Percentiles rank a stretch among this genome's conserved stretches.
Evolutionary conservation across 2,329 filamentous ascomycete species (phyloP).

Genomic region (Neurospora sp.): DNA sequence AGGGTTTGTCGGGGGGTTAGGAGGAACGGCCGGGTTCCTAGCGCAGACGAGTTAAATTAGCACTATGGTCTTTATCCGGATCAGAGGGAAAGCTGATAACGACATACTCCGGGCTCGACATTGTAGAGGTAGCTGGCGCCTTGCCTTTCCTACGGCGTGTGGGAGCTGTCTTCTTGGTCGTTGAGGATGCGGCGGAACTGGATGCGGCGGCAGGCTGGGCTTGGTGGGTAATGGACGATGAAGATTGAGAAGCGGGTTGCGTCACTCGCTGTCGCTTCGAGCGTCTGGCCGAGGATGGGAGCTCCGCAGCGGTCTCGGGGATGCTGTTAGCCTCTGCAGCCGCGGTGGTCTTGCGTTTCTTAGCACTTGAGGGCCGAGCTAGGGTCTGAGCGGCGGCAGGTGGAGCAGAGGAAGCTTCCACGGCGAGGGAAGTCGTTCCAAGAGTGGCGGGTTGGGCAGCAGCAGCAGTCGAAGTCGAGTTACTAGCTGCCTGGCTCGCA

Average conservation of each 20-base stretch:
- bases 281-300: constrained; percentile 40
- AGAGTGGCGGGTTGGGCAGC: constrained; percentile 26
- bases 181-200: neutral
- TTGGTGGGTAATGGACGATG: constrained; percentile 24
- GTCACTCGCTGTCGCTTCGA: constrained; percentile 63
- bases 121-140: constrained; percentile 40
- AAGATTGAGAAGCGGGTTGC: constrained; percentile 31
- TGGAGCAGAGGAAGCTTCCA: constrained; percentile 18
- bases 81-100: neutral
- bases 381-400: constrained; percentile 27
- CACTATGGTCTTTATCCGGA: constrained; percentile 1
- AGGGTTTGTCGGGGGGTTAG: constrained; percentile 50
- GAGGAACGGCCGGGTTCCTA: constrained; percentile 40
- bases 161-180: neutral
- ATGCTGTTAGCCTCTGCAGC: constrained; percentile 31
- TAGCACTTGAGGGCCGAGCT: constrained; percentile 34
- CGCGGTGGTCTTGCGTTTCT: constrained; percentile 68
- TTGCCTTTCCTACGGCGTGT: constrained; percentile 50
- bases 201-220: constrained; percentile 27
- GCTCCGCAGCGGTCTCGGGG: constrained; percentile 22
- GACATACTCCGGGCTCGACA: constrained; percentile 65
- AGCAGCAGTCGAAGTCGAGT: constrained; percentile 29
- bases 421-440: neutral
- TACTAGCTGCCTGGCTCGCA: constrained; percentile 47
- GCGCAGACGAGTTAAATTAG: constrained; percentile 14